Evolutionary conservation across 2,329 filamentous ascomycete species (phyloP).

Genomic region (Colletotrichum gigasporum): DNA sequence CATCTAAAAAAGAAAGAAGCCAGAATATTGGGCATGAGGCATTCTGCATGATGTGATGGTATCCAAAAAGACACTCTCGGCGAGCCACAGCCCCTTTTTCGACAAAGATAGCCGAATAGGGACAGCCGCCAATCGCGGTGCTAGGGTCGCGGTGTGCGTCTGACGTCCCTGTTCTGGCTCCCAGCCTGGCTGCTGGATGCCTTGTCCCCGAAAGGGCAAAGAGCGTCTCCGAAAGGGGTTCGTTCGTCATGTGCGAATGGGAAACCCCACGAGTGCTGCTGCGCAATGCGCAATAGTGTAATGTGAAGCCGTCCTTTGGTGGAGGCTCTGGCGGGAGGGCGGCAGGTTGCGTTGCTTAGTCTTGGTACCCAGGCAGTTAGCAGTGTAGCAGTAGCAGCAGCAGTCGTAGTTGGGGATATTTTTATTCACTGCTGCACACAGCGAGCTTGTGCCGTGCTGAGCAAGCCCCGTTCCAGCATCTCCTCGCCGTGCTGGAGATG

Average conservation of each 20-base stretch:
- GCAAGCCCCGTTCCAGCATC: neutral
- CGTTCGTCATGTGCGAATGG: conserved; percentile 2
- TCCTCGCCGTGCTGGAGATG: neutral
- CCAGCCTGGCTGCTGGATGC: neutral
- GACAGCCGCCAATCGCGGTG: neutral
- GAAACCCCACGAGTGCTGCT: too few relatives aligned
- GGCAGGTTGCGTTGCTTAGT: conserved; percentile 2
- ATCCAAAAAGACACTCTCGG: neutral
- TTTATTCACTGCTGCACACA: conserved; percentile 20
- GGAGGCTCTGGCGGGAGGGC: conserved; percentile 22
- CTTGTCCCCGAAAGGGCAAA: conserved; percentile 16
- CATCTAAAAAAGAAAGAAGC: conserved; percentile 4
- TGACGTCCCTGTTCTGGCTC: neutral
- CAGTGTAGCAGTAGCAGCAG: too few relatives aligned
- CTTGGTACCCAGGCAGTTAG: too few relatives aligned
- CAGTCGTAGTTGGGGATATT: too few relatives aligned
- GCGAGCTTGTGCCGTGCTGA: conserved; percentile 15
- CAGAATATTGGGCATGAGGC: conserved; percentile 1
- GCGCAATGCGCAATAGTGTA: too few relatives aligned
- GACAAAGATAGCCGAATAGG: neutral
- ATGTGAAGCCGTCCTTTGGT: neutral
- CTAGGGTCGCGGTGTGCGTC: conserved; percentile 6
- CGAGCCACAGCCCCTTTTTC: conserved; percentile 10
- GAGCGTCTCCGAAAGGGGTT: conserved; percentile 2
- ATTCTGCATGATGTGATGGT: neutral